phyloP scores from a whole-genome alignment of 1,139 yeast species.

The Candida sanyaensis region DNA sequence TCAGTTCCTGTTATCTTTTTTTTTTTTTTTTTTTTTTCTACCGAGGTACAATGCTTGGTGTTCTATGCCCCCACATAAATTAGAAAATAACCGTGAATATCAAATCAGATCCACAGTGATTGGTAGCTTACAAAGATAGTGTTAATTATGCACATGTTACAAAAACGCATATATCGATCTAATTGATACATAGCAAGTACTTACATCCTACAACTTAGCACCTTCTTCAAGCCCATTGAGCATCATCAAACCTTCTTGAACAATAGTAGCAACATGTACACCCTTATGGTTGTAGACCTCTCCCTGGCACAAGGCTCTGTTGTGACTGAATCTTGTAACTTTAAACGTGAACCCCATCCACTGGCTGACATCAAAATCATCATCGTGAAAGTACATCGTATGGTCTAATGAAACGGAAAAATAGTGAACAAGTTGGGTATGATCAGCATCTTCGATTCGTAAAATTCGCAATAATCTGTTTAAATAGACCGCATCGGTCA shows the following conservation, averaged over 20 bases:
- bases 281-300: constrained; percentile 56
- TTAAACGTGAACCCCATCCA: constrained; percentile 55
- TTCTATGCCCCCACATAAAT: background rate
- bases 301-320: constrained; percentile 57
- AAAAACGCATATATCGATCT: background rate
- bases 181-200: too few relatives aligned
- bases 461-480: constrained; percentile 24
- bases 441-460: constrained; percentile 23
- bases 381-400: constrained; percentile 64
- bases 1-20: background rate
- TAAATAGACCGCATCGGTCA: constrained; percentile 61
- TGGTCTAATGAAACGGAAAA: constrained; percentile 66
- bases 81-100: background rate
- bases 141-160: too few relatives aligned
- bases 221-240: constrained; percentile 17
- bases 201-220: constrained; percentile 11
- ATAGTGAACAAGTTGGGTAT: constrained; percentile 31
- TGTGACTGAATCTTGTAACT: constrained; percentile 51
- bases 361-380: constrained; percentile 49
- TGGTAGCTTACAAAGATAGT: too few relatives aligned
- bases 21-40: too few relatives aligned
- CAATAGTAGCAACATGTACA: constrained; percentile 57
- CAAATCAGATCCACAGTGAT: too few relatives aligned
- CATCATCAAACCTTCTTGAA: constrained; percentile 63
- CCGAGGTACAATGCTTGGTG: background rate